phyloP scores from a whole-genome alignment of 2,329 filamentous ascomycete genomes.

The Thelonectria discophora region DNA sequence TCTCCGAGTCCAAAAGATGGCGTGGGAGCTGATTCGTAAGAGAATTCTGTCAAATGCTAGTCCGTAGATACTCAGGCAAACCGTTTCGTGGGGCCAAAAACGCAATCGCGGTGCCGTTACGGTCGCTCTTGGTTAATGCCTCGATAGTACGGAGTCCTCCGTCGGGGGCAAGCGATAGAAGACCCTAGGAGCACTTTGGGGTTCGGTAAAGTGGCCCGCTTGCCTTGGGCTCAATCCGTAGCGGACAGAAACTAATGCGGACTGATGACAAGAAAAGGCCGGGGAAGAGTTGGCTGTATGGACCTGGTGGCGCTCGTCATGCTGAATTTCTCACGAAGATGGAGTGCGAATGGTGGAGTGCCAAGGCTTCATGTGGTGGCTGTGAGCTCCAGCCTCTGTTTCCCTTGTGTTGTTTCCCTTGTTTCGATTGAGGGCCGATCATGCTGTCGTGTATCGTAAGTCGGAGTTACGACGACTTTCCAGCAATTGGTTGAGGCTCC shows the following conservation, averaged over 20 bases:
- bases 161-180: neutral
- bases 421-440: neutral
- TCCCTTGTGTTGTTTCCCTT: neutral
- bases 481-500: neutral
- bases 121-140: neutral
- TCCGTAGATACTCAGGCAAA: neutral
- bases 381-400: neutral
- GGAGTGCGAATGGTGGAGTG: neutral
- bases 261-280: neutral
- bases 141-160: neutral
- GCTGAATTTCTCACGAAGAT: neutral
- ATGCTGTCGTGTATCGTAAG: neutral
- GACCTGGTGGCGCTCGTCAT: neutral
- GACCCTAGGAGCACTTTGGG: neutral
- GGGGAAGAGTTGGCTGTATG: slow-evolving; percentile 1
- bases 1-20: neutral
- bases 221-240: neutral
- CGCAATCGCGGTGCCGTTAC: neutral
- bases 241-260: neutral
- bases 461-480: neutral
- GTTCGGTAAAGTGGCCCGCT: neutral
- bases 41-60: neutral
- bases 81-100: slow-evolving; percentile 8
- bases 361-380: slow-evolving; percentile 1
- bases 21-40: slow-evolving; percentile 1